A percentile compares a stretch with the other conserved stretches of the same genome.
Evolutionary conservation across 169 alveolate species (phyloP).

Genomic region (Theileria equi): DNA sequence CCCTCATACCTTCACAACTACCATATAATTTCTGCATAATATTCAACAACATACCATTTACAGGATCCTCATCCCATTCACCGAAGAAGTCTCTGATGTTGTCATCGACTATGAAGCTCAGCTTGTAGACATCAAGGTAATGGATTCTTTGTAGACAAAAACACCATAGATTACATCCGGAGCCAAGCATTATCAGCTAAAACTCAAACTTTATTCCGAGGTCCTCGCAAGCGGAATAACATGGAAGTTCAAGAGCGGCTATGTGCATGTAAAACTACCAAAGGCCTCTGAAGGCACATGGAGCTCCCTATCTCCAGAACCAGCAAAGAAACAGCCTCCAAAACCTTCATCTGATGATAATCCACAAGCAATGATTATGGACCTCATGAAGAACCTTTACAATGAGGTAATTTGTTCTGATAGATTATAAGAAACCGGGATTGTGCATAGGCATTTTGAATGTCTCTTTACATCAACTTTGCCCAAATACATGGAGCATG

Average conservation of each 20-base stretch:
- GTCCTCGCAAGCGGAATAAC: not conserved
- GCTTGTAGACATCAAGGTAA: slow-evolving; percentile 19
- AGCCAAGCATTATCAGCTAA: slow-evolving; percentile 17
- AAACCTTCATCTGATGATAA: slow-evolving; percentile 33
- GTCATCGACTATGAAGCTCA: not conserved
- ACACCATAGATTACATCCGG: not conserved
- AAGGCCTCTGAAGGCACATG: slow-evolving; percentile 41
- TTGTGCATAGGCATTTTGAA: too few relatives aligned
- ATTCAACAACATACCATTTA: not conserved
- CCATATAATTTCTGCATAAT: too few relatives aligned
- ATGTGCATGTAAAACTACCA: slow-evolving; percentile 10
- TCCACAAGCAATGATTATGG: slow-evolving; percentile 69
- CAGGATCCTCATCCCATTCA: slow-evolving; percentile 10
- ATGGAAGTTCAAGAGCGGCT: slow-evolving; percentile 27
- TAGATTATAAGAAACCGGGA: too few relatives aligned
- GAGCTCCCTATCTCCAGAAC: not conserved
- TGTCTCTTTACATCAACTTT: not conserved
- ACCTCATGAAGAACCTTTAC: slow-evolving; percentile 69
- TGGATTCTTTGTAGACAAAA: not conserved
- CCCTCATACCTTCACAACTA: too few relatives aligned
- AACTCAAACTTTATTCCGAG: slow-evolving; percentile 10
- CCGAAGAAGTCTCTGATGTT: slow-evolving; percentile 20
- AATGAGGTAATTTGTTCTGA: slow-evolving; percentile 39
- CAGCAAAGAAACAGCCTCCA: slow-evolving; percentile 30
- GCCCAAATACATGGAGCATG: not conserved